These are phyloP conservation scores for Drechslerella stenobrocha DNA, from an alignment of 2,329 filamentous ascomycete genomes.

Conservation along the genomic window DNA sequence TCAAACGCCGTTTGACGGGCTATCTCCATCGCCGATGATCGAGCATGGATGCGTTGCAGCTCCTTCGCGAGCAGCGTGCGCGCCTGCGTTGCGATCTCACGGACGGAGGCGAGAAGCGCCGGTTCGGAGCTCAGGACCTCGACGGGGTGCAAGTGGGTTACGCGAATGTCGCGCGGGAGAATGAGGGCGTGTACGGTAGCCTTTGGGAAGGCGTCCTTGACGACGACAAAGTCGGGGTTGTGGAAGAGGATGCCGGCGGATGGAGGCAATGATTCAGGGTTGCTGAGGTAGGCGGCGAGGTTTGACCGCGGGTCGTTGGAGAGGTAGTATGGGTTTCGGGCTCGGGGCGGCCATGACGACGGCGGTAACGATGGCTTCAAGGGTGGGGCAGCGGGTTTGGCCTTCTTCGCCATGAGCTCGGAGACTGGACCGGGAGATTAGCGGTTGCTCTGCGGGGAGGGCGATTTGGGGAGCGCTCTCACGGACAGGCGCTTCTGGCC, in stretches of 20 bases:
- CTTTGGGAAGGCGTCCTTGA: constrained; percentile 86
- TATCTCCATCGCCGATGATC: constrained; percentile 66
- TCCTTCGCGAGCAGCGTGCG: constrained; percentile 71
- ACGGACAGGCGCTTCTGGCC: neutral
- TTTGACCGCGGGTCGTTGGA: constrained; percentile 59
- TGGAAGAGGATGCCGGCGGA: constrained; percentile 66
- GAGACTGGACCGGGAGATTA: constrained; percentile 15
- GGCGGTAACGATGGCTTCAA: neutral
- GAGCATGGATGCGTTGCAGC: constrained; percentile 70
- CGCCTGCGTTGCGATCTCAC: constrained; percentile 58
- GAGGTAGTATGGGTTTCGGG: constrained; percentile 29
- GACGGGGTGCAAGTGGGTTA: constrained; percentile 71
- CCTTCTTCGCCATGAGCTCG: constrained; percentile 37
- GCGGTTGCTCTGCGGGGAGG: neutral
- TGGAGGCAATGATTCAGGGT: constrained; percentile 66
- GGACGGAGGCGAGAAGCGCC: constrained; percentile 18
- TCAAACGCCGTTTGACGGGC: constrained; percentile 68
- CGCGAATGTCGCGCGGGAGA: constrained; percentile 70
- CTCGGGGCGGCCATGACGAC: neutral
- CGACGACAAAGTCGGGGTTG: constrained; percentile 71
- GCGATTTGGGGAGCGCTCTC: neutral
- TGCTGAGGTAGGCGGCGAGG: constrained; percentile 68
- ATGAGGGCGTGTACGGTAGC: constrained; percentile 81
- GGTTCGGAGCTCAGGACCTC: constrained; percentile 64
- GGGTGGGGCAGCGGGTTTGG: constrained; percentile 14